Conservation (phyloP, 139 green algal genomes). For the Dunaliella sp. region DNA sequence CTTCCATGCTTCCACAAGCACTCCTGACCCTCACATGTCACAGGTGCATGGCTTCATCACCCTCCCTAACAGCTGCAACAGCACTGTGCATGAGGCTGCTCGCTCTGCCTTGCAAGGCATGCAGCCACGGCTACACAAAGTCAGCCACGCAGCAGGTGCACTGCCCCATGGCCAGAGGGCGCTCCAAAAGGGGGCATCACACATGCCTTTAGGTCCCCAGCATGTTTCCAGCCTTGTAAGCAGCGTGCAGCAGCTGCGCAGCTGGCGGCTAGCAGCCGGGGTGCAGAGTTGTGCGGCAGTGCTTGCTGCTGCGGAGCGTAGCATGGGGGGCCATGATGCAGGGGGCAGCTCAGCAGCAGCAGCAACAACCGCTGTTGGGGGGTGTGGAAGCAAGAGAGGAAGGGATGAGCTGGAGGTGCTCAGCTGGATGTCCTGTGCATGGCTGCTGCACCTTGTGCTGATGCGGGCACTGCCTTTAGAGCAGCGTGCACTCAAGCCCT, state of each 20-base stretch:
- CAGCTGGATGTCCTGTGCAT: conserved; percentile 1
- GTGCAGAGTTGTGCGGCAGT: background rate
- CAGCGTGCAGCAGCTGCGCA: background rate
- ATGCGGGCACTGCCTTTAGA: background rate
- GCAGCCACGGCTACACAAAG: background rate
- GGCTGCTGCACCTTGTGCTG: conserved; percentile 21
- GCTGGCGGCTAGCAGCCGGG: background rate
- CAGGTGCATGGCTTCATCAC: background rate
- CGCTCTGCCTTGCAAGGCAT: background rate
- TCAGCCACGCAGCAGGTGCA: too few species aligned
- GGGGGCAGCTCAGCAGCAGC: too few species aligned
- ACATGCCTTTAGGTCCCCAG: background rate
- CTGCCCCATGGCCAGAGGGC: background rate
- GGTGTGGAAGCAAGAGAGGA: too few species aligned
- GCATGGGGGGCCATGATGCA: too few species aligned
- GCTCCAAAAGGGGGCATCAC: too few species aligned
- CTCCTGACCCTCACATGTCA: background rate
- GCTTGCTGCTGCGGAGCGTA: too few species aligned
- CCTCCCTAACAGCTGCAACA: background rate
- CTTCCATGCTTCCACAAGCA: background rate
- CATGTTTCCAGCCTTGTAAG: background rate
- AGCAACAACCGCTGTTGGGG: too few species aligned
- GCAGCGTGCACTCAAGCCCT: background rate
- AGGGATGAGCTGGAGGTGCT: background rate
- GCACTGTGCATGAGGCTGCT: background rate